These are phyloP conservation scores for Verbena officinalis DNA, from an alignment of 257 asterid genomes.

Conservation along the genomic window DNA sequence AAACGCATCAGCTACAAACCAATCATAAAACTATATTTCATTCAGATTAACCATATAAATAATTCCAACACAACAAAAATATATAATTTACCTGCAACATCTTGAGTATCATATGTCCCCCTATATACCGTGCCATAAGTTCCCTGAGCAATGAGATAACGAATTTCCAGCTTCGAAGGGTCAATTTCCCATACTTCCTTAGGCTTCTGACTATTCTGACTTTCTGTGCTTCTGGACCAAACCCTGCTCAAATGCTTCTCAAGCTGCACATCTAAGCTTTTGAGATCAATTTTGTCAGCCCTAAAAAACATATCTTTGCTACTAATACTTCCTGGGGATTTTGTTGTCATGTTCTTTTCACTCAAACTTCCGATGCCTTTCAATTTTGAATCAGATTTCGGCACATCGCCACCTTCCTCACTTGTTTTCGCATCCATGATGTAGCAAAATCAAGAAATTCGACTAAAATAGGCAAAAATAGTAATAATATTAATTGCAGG, in stretches of 20 bases:
- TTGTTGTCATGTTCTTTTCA: slow-evolving; percentile 29
- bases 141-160: slow-evolving; percentile 73
- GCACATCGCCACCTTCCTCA: slow-evolving; percentile 34
- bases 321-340: slow-evolving; percentile 42
- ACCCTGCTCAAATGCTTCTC: slow-evolving; percentile 77
- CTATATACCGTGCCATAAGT: slow-evolving; percentile 79
- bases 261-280: slow-evolving; percentile 76
- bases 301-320: slow-evolving; percentile 71
- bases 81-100: slow-evolving; percentile 72
- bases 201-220: slow-evolving; percentile 41
- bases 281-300: slow-evolving; percentile 81
- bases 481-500: not conserved
- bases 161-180: slow-evolving; percentile 66
- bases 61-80: not conserved
- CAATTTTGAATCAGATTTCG: slow-evolving; percentile 39
- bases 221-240: slow-evolving; percentile 60
- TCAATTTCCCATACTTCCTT: slow-evolving; percentile 85
- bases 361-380: slow-evolving; percentile 41
- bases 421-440: slow-evolving; percentile 50
- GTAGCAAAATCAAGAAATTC: slow-evolving; percentile 27
- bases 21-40: not conserved
- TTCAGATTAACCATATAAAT: not conserved
- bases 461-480: not conserved
- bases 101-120: slow-evolving; percentile 66
- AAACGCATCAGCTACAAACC: not conserved